Percentiles rank a stretch among this genome's conserved stretches.
Evolutionary conservation across 2,329 filamentous ascomycete genomes (phyloP).

Genomic region (Cylindrodendrum hubeiense): DNA sequence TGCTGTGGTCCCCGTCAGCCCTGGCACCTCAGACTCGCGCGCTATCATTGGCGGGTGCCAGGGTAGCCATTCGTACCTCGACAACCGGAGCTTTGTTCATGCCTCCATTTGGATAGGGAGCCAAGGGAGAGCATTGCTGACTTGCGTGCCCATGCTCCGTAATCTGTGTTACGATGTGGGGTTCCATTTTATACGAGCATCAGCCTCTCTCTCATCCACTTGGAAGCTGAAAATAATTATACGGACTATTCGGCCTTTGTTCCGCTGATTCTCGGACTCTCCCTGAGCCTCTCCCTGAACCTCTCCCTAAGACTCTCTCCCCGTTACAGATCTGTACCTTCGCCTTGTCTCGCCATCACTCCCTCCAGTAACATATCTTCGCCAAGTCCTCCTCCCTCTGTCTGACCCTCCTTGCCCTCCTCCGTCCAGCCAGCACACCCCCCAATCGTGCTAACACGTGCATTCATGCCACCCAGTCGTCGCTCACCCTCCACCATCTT

Average conservation of each 20-base stretch:
- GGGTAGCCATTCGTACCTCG: neutral
- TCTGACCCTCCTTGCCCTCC: neutral
- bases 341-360: too few species aligned
- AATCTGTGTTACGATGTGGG: neutral
- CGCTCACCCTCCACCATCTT: neutral
- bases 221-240: neutral
- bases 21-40: neutral
- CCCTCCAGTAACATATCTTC: neutral
- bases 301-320: too few species aligned
- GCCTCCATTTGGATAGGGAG: too few species aligned
- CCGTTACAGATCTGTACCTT: too few species aligned
- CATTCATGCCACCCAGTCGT: conserved; percentile 1
- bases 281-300: neutral
- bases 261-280: neutral
- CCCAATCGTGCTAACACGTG: conserved; percentile 1
- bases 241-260: neutral
- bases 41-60: neutral
- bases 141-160: too few species aligned
- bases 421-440: too few species aligned
- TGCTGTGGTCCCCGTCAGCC: too few species aligned
- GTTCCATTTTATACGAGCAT: neutral
- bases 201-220: neutral
- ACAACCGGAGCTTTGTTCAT: too few species aligned
- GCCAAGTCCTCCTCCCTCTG: neutral
- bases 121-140: neutral